A percentile compares a stretch with the other conserved stretches of the same genome.
These are phyloP conservation scores for Neurospora crassa DNA, from an alignment of 2,329 filamentous ascomycete species.

Conservation along the genomic window DNA sequence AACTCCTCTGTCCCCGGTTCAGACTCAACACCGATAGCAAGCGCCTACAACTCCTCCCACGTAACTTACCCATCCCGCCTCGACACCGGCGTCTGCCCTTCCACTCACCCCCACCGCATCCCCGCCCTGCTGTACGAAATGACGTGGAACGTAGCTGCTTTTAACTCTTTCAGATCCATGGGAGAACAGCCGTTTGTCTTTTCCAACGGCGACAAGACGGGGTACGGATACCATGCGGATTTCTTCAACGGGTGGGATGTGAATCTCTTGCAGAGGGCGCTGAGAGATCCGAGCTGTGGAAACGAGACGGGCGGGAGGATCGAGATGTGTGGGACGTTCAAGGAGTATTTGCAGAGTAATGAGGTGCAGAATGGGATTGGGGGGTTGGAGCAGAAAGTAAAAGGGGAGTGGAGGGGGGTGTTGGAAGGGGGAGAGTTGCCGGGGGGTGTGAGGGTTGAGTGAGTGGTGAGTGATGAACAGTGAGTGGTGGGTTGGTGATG, in stretches of 20 bases:
- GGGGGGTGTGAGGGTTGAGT: not conserved
- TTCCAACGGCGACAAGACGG: conserved; percentile 31
- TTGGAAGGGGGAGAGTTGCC: not conserved
- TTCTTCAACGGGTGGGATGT: conserved; percentile 53
- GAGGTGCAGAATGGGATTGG: conserved; percentile 25
- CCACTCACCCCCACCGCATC: conserved; percentile 41
- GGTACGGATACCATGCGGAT: conserved; percentile 47
- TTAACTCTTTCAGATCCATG: not conserved
- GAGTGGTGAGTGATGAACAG: no score
- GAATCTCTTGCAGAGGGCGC: conserved; percentile 36
- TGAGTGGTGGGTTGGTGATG: not conserved
- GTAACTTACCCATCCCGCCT: conserved; percentile 39
- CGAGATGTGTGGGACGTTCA: conserved; percentile 31
- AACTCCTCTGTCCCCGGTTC: conserved; percentile 9
- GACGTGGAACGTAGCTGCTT: conserved; percentile 44
- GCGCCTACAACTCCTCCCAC: conserved; percentile 13
- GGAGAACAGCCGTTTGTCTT: conserved; percentile 40
- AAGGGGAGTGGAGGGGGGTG: not conserved
- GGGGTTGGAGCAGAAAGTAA: not conserved
- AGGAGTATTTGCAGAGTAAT: conserved; percentile 26
- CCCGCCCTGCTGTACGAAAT: conserved; percentile 52
- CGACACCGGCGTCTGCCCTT: conserved; percentile 40
- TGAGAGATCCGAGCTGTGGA: conserved; percentile 24
- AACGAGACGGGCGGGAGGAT: conserved; percentile 32
- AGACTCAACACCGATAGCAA: conserved; percentile 2